Conservation (phyloP, 805 yeast species). For the Yarrowia sp. region DNA sequence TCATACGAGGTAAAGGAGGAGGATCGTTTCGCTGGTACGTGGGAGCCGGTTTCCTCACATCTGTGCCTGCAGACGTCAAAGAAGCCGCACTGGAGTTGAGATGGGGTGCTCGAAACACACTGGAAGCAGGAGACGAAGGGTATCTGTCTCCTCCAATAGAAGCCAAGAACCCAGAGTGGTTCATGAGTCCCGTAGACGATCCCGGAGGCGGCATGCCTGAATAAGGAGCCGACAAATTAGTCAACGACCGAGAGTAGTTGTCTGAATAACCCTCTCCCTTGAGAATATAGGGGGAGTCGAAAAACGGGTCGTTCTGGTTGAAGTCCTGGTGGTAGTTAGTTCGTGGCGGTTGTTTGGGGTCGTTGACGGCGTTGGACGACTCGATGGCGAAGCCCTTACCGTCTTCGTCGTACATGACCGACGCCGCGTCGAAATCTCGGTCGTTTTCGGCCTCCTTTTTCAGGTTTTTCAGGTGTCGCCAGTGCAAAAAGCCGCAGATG, state of each 20-base stretch:
- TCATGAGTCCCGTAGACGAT: not conserved
- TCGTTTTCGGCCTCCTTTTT: constrained; percentile 41
- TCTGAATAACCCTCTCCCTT: constrained; percentile 15
- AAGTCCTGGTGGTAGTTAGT: constrained; percentile 12
- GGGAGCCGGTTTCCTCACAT: not conserved
- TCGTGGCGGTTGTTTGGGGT: not conserved
- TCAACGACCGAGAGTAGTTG: constrained; percentile 18
- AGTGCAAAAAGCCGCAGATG: constrained; percentile 38
- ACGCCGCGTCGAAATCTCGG: constrained; percentile 40
- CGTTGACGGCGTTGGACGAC: not conserved
- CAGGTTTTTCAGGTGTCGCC: constrained; percentile 37
- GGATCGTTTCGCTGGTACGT: constrained; percentile 2
- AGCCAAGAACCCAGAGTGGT: constrained; percentile 16
- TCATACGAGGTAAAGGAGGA: not conserved
- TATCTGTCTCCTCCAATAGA: constrained; percentile 18
- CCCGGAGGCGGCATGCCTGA: constrained; percentile 4
- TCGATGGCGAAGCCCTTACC: not conserved
- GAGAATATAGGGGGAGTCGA: constrained; percentile 19
- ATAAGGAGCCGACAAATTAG: not conserved
- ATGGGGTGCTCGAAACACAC: not conserved
- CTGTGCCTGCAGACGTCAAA: not conserved
- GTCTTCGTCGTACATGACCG: constrained; percentile 35
- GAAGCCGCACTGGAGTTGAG: not conserved
- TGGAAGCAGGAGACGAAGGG: constrained; percentile 19
- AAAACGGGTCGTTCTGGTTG: constrained; percentile 19